Evolutionary conservation across 768 basidiomycete species (phyloP).

Genomic region (Galerina sulciceps): DNA sequence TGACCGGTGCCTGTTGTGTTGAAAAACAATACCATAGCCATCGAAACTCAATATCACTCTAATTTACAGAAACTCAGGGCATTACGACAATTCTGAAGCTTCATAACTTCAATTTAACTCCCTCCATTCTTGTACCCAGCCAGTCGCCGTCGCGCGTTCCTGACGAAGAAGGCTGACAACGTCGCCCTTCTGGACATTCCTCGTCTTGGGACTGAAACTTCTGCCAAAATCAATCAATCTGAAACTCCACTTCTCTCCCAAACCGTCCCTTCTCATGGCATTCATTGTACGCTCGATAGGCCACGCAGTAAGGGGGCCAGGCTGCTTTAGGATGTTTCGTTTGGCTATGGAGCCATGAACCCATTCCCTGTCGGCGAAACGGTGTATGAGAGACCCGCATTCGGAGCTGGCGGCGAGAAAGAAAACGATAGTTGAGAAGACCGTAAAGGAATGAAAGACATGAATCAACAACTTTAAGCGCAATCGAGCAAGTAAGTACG

Average conservation of each 20-base stretch:
- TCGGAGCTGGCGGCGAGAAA: constrained; percentile 31
- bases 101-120: not conserved
- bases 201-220: constrained; percentile 1
- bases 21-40: no score
- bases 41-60: no score
- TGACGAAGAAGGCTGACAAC: not conserved
- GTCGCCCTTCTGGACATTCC: not conserved
- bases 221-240: constrained; percentile 47
- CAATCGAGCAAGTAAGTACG: not conserved
- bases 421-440: not conserved
- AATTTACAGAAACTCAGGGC: no score
- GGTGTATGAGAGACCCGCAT: constrained; percentile 38
- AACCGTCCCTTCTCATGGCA: constrained; percentile 5
- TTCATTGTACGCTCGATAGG: constrained; percentile 12
- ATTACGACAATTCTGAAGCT: no score
- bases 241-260: constrained; percentile 30
- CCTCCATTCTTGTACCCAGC: constrained; percentile 5
- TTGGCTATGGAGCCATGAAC: constrained; percentile 35
- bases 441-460: not conserved
- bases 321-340: constrained; percentile 41
- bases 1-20: no score
- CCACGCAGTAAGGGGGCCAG: constrained; percentile 30
- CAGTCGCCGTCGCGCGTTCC: constrained; percentile 1
- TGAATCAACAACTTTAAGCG: no score
- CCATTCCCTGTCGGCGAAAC: constrained; percentile 39